Base-by-base conservation (phyloP, 73 alveolate species). In the Uronychia setigera region DNA sequence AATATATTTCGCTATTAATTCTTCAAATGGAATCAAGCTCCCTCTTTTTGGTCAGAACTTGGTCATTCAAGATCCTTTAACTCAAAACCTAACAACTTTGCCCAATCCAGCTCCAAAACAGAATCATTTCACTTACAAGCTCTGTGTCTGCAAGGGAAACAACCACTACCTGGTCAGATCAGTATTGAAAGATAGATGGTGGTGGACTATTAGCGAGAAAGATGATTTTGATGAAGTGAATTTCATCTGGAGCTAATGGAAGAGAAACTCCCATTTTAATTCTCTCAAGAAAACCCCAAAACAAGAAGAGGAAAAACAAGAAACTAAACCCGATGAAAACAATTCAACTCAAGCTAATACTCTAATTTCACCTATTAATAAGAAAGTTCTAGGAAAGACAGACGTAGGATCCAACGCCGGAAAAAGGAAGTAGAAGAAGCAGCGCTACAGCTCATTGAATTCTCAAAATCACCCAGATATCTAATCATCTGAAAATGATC, bases 201-300 rank as follows among this genome's bases (percentile, higher is more conserved):
- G 91, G 91, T 85, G 91, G 91, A 85, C 91, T 9, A 26, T 77
- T 32, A 77, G 85, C 0, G 14, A 27, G 35, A 35, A 59, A 33
- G 91, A 85, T 29, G 91, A 85, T 27, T 85, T 77, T 31, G 29
- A 83, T 19, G 90, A 81, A 26, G 60, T 78, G 28, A 31, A 78
- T 78, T 85, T 85, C 76, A 35, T 85, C 26, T 85, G 91, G 91
- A 85, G 85, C 9, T 57, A 85, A 77, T 85, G 91, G 91, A 85
- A 85, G 46, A 76, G 77, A 57, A 59, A n/a, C 13, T 74, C 76
- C 35, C 86, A 77, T 33, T 13, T 85, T 13, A 84, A 85, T 26
- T 76, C 76, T 76, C 86, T 85, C 26, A 77, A 59, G 31, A 28
- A 77, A 29, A 26, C 29, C 28, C 26, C 85, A 28, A 0, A 33